These are phyloP conservation scores for Curvularia spicifera DNA, from an alignment of 2,329 filamentous ascomycete species.

Conservation along the genomic window DNA sequence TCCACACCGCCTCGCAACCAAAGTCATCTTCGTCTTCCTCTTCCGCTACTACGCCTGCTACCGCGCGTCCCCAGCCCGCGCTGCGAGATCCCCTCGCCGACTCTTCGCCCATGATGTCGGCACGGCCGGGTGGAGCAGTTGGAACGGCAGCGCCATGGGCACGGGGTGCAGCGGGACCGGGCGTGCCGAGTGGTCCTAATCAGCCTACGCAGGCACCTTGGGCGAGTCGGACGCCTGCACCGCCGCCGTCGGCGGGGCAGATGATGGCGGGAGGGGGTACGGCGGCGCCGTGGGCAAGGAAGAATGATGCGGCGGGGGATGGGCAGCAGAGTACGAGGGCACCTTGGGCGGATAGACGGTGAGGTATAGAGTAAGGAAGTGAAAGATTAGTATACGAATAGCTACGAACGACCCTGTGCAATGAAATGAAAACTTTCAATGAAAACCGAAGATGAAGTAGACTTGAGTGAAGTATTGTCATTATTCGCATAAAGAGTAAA, in stretches of 20 bases:
- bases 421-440: not conserved
- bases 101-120: conserved; percentile 2
- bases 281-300: conserved; percentile 38
- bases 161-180: not conserved
- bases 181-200: conserved; percentile 37
- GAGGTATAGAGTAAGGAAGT: not conserved
- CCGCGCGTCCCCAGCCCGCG: conserved; percentile 29
- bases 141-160: conserved; percentile 39
- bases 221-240: conserved; percentile 28
- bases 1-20: conserved; percentile 49
- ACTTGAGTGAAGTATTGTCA: not conserved
- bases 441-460: not conserved
- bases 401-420: not conserved
- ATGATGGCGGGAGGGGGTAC: conserved; percentile 26
- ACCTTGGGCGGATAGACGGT: conserved; percentile 33
- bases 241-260: conserved; percentile 20
- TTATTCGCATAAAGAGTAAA: not conserved
- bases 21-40: conserved; percentile 24
- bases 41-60: conserved; percentile 23
- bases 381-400: not conserved
- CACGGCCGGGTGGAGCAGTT: conserved; percentile 16
- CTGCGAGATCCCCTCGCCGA: conserved; percentile 39
- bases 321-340: conserved; percentile 28
- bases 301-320: conserved; percentile 8
- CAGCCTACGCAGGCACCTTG: conserved; percentile 44